Percentiles rank a stretch among this genome's conserved stretches.
Conservation (phyloP, 2,329 filamentous ascomycete species). For the Aspergillus versicolor region DNA sequence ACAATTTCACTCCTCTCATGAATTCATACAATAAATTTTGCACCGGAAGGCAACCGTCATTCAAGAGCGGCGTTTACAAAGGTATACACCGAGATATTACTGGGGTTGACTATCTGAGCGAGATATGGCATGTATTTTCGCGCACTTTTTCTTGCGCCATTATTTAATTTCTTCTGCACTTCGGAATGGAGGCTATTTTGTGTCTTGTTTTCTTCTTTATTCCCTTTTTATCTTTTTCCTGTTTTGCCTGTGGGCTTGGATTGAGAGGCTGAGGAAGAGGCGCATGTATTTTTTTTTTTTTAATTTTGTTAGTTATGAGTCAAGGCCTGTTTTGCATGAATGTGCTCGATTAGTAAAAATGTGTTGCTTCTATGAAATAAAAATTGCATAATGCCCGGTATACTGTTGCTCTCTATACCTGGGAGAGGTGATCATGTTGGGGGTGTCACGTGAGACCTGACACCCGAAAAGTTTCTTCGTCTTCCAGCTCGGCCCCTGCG, state of each 20-base stretch:
- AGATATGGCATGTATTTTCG: conserved; percentile 7
- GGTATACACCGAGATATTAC: conserved; percentile 27
- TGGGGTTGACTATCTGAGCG: not conserved
- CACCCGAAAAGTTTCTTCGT: conserved; percentile 33
- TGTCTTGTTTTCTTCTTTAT: not conserved
- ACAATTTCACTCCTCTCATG: conserved; percentile 1
- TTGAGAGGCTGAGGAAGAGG: not conserved
- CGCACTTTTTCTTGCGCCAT: not conserved
- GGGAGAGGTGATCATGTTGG: not conserved
- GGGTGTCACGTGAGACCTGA: conserved; percentile 11
- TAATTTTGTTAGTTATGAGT: not conserved
- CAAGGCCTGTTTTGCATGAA: not conserved
- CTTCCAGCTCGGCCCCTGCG: conserved; percentile 1
- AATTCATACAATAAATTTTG: conserved; percentile 10
- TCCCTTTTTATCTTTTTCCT: not conserved
- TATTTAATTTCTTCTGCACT: not conserved
- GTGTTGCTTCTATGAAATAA: not conserved
- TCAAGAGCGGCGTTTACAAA: conserved; percentile 22
- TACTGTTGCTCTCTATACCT: not conserved
- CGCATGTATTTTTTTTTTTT: not conserved
- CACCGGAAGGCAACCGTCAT: conserved; percentile 16
- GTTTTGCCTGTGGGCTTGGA: not conserved
- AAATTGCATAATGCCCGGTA: not conserved
- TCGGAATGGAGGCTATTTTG: not conserved
- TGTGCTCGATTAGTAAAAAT: not conserved